Conservation (phyloP, 768 basidiomycete genomes). For the Pisolithus microcarpus region DNA sequence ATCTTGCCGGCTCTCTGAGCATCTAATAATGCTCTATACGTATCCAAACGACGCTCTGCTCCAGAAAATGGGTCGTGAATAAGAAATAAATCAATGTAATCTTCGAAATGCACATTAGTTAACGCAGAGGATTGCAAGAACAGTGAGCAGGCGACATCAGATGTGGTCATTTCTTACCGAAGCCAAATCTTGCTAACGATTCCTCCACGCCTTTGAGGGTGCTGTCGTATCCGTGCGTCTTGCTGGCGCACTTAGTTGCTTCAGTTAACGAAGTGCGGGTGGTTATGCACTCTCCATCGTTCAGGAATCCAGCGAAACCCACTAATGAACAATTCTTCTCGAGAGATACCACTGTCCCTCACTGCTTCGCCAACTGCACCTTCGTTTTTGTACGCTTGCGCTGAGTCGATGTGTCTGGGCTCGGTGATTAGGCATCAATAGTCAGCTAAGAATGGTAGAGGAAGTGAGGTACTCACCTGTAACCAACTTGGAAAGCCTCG, state of each 20-base stretch:
- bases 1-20: slow-evolving; percentile 60
- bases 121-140: too few species aligned
- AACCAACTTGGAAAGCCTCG: slow-evolving; percentile 61
- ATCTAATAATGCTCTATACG: slow-evolving; percentile 64
- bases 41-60: slow-evolving; percentile 54
- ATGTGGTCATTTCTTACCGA: slow-evolving; percentile 37
- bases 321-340: slow-evolving; percentile 71
- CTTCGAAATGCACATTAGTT: slow-evolving; percentile 22
- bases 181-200: slow-evolving; percentile 51
- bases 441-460: not conserved
- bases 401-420: slow-evolving; percentile 64
- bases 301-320: slow-evolving; percentile 16
- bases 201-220: slow-evolving; percentile 52
- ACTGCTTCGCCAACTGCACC: slow-evolving; percentile 53
- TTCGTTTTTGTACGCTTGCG: slow-evolving; percentile 64
- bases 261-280: slow-evolving; percentile 4
- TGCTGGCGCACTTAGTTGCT: slow-evolving; percentile 63
- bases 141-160: not conserved
- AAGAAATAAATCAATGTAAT: slow-evolving; percentile 68
- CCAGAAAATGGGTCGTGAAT: slow-evolving; percentile 71
- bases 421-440: not conserved
- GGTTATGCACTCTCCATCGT: not conserved
- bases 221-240: slow-evolving; percentile 55
- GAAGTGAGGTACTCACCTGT: slow-evolving; percentile 33
- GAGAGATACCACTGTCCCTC: slow-evolving; percentile 44